A percentile compares a stretch with the other conserved stretches of the same genome.
Conservation (phyloP, 2,329 filamentous ascomycete genomes). For the Curvularia verruculosa region DNA sequence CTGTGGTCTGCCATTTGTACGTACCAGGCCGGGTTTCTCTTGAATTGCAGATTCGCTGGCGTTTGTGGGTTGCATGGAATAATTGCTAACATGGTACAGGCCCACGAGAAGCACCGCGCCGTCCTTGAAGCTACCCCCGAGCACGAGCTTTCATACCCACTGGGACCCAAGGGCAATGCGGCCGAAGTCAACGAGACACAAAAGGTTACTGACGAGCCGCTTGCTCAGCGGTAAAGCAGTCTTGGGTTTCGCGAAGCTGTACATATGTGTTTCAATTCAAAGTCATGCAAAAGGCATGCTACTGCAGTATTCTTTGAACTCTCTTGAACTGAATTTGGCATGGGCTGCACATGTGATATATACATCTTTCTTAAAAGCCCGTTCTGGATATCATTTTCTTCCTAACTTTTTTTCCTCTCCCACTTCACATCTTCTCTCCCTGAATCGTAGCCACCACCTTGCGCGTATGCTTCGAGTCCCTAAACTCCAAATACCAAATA, state of each 20-base stretch:
- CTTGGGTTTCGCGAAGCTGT: conserved; percentile 20
- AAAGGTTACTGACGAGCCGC: conserved; percentile 63
- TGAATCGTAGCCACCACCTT: conserved; percentile 93
- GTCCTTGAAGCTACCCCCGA: conserved; percentile 81
- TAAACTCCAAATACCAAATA: conserved; percentile 94
- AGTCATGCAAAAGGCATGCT: conserved; percentile 2
- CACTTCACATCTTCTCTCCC: conserved; percentile 68
- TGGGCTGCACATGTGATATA: background rate
- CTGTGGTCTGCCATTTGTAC: conserved; percentile 90
- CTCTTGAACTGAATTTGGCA: background rate
- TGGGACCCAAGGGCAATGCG: conserved; percentile 66
- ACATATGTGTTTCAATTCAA: conserved; percentile 33
- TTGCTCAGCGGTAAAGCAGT: conserved; percentile 62
- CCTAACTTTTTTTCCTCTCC: background rate
- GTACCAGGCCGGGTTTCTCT: conserved; percentile 48
- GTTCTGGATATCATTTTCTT: background rate
- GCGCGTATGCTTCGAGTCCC: conserved; percentile 74
- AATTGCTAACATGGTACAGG: conserved; percentile 59
- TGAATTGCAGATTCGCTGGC: background rate
- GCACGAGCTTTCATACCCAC: conserved; percentile 80
- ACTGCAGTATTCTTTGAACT: background rate
- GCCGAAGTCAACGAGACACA: conserved; percentile 65
- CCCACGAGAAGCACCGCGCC: conserved; percentile 85
- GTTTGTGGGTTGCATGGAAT: background rate
- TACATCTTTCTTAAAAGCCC: background rate